Evolutionary conservation across 345 rosid genomes (phyloP).

Genomic region (Dipteronia dyeriana): DNA sequence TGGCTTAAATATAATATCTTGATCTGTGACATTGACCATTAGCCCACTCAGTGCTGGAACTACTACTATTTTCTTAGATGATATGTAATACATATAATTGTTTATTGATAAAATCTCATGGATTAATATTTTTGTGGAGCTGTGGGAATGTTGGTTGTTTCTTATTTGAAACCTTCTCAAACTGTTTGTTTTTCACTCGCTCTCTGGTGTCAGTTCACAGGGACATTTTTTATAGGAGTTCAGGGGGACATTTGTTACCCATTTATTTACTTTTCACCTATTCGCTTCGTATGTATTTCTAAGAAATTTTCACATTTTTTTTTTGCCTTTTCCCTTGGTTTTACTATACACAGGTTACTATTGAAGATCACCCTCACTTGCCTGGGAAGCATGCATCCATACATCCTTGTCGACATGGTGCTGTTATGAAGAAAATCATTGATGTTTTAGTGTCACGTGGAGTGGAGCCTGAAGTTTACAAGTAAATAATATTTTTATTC

Average conservation of each 20-base stretch:
- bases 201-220: neutral
- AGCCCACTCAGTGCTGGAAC: neutral
- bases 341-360: constrained; percentile 65
- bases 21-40: neutral
- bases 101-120: neutral
- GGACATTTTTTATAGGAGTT: neutral
- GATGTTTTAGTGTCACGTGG: constrained; percentile 95
- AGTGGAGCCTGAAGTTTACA: constrained; percentile 99
- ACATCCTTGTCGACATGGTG: constrained; percentile 98
- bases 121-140: neutral
- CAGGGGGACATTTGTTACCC: neutral
- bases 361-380: constrained; percentile 97
- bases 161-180: neutral
- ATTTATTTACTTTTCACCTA: neutral
- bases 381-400: constrained; percentile 99
- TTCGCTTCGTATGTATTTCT: neutral
- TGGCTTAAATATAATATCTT: neutral
- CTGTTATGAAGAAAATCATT: constrained; percentile 98
- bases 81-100: neutral
- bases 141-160: neutral
- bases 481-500: constrained; percentile 41
- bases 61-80: neutral
- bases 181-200: neutral
- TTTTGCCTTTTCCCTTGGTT: neutral
- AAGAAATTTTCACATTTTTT: neutral